Conservation (phyloP, 1,139 yeast genomes). For the Nakaseomyces delphensis region DNA sequence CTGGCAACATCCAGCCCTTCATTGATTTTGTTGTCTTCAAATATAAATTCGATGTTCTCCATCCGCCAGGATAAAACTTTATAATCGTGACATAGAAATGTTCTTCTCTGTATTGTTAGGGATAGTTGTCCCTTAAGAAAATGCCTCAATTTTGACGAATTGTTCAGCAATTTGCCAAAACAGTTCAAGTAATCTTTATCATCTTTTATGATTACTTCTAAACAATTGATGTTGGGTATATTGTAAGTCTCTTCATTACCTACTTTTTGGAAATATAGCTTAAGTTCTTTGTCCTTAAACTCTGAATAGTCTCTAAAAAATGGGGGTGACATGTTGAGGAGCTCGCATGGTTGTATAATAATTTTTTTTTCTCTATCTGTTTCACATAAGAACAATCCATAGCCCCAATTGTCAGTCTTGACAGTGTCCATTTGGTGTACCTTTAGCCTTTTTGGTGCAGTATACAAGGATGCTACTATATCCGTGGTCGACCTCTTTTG, state of each 20-base stretch:
- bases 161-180: slow-evolving; percentile 8
- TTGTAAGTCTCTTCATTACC: background rate
- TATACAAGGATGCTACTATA: background rate
- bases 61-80: background rate
- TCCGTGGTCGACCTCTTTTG: background rate
- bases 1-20: background rate
- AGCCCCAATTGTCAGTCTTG: background rate
- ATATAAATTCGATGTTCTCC: background rate
- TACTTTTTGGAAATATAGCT: background rate
- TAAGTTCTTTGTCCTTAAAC: background rate
- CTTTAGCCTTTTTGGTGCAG: background rate
- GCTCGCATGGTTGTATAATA: background rate
- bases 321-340: background rate
- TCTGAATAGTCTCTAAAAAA: background rate
- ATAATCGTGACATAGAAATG: background rate
- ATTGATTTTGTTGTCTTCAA: background rate
- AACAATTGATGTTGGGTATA: slow-evolving; percentile 14
- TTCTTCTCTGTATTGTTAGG: background rate
- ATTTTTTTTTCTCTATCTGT: background rate
- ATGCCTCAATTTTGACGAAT: slow-evolving; percentile 3
- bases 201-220: slow-evolving; percentile 11
- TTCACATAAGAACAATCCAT: background rate
- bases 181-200: slow-evolving; percentile 6
- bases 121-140: background rate
- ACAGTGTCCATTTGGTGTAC: background rate